Conservation (phyloP, 1,284 basidiomycete genomes). For the Mycena sp. region DNA sequence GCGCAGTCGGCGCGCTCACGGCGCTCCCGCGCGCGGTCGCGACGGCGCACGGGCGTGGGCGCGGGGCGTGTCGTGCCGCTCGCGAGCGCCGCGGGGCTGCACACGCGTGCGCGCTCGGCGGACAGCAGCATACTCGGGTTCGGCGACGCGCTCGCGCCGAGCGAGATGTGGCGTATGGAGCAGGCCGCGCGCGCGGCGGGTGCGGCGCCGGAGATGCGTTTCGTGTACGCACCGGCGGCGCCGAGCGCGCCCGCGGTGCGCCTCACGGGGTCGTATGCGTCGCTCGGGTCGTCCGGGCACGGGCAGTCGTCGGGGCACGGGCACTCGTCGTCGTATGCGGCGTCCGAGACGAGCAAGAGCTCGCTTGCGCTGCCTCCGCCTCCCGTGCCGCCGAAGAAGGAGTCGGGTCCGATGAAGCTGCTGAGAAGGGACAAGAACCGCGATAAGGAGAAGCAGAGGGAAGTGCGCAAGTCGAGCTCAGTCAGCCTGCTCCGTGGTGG, state of each 20-base stretch:
- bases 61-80: conserved; percentile 29
- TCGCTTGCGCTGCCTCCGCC: conserved; percentile 15
- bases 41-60: conserved; percentile 19
- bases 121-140: conserved; percentile 27
- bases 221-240: conserved; percentile 18
- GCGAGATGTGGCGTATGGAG: conserved; percentile 28
- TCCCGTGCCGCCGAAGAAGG: neutral
- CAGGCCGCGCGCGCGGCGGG: conserved; percentile 15
- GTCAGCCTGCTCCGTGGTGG: conserved; percentile 18
- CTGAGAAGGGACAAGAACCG: conserved; percentile 17
- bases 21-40: neutral
- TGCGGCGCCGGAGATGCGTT: conserved; percentile 22
- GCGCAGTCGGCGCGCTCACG: conserved; percentile 17
- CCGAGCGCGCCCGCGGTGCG: conserved; percentile 23
- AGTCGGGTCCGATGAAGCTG: conserved; percentile 10
- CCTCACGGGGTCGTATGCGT: conserved; percentile 7
- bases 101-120: conserved; percentile 19
- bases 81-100: conserved; percentile 21
- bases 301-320: conserved; percentile 22
- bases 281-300: conserved; percentile 8
- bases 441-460: conserved; percentile 12
- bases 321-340: conserved; percentile 16
- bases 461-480: conserved; percentile 27
- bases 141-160: conserved; percentile 24
- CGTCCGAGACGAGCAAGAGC: conserved; percentile 24